phyloP scores from a whole-genome alignment of 2,329 filamentous ascomycete genomes.

The Emericellopsis cladophorae region DNA sequence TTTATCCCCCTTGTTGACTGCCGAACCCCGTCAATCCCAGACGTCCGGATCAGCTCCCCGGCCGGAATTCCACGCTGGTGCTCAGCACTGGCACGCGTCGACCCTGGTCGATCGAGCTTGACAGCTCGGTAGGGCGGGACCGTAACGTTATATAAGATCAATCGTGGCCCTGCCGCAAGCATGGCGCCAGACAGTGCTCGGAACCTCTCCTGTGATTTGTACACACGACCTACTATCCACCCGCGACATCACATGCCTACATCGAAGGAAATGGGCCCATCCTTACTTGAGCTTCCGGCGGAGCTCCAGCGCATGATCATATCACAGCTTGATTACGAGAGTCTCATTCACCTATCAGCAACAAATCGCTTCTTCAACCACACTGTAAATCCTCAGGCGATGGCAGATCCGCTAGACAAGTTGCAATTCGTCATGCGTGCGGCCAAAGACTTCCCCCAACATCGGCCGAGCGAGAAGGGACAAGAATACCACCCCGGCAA shows the following conservation, averaged over 20 bases:
- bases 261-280: conserved; percentile 10
- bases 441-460: conserved; percentile 25
- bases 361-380: conserved; percentile 20
- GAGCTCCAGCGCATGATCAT: conserved; percentile 20
- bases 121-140: too few relatives aligned
- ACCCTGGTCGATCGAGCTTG: too few relatives aligned
- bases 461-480: conserved; percentile 22
- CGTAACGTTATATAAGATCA: too few relatives aligned
- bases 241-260: neutral
- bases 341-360: conserved; percentile 24
- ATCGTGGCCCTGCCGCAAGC: too few relatives aligned
- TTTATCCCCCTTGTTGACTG: neutral
- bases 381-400: conserved; percentile 17
- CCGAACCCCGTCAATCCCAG: conserved; percentile 1
- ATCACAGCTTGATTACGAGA: conserved; percentile 23
- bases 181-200: too few relatives aligned
- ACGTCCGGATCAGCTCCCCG: conserved; percentile 1
- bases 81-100: too few relatives aligned
- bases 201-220: too few relatives aligned
- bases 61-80: neutral
- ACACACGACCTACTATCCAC: too few relatives aligned
- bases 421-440: conserved; percentile 26
- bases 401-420: conserved; percentile 22
- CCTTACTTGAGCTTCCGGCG: conserved; percentile 12
- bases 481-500: conserved; percentile 24